phyloP scores from a whole-genome alignment of 805 yeast genomes.

The Ogataea degrootiae region DNA sequence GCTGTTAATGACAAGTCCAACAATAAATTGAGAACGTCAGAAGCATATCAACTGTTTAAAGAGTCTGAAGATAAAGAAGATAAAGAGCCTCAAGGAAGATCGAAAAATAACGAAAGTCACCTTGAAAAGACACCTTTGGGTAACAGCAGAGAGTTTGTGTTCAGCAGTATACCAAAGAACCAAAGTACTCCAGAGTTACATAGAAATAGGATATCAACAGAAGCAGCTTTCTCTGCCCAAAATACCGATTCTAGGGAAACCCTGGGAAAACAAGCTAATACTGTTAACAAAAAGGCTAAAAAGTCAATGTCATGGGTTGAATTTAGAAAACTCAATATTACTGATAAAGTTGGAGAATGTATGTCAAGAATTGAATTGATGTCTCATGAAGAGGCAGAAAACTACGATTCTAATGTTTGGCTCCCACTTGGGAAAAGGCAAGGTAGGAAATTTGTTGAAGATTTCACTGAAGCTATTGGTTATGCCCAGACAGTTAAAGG shows the following conservation, averaged over 20 bases:
- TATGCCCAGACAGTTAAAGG: constrained; percentile 24
- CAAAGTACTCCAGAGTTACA: constrained; percentile 18
- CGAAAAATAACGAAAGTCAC: not conserved
- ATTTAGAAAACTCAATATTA: too few relatives aligned
- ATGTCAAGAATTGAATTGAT: too few relatives aligned
- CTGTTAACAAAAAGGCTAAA: too few relatives aligned
- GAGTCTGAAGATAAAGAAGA: not conserved
- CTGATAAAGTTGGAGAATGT: too few relatives aligned
- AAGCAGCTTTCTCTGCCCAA: too few relatives aligned
- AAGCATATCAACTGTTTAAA: constrained; percentile 1
- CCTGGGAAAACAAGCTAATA: too few relatives aligned
- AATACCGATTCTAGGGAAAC: too few relatives aligned
- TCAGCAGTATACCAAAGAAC: constrained; percentile 10
- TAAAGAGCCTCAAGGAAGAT: not conserved
- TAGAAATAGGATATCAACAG: not conserved
- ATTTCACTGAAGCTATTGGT: constrained; percentile 29
- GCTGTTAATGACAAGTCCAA: not conserved
- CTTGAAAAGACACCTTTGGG: not conserved
- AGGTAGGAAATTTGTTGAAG: constrained; percentile 23
- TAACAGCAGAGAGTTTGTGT: not conserved
- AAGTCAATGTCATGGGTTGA: too few relatives aligned
- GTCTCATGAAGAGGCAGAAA: too few relatives aligned
- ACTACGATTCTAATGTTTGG: constrained; percentile 17
- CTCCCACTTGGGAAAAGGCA: constrained; percentile 24
- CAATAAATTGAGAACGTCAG: constrained; percentile 1